Base-by-base conservation (phyloP, 176 grass and related monocot species). In the Rhynchospora tenuis region DNA sequence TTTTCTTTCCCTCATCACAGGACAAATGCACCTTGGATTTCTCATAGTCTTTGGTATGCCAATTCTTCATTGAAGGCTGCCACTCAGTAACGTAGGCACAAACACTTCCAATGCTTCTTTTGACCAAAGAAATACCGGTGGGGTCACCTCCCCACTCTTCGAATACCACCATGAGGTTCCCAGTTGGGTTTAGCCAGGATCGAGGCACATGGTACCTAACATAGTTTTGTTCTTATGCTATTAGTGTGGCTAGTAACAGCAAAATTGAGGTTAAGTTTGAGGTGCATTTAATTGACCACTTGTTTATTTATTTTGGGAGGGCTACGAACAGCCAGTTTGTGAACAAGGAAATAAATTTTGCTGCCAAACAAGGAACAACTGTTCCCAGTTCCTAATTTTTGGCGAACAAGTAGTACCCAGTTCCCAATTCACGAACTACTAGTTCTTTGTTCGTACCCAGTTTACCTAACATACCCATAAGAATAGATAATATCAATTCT, bases 81-180 rank as follows among this genome's bases (percentile, higher is more conserved):
- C 96, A 95, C 75, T 99, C 96, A 14, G 91, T 95, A 9, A 99
- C 89, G 65, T 95, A 91, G 64, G 96, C 96, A 54, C 96, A 99
- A 19, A 90, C 67, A 56, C 87, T 92, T 81, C 89, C 87, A 14
- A 81, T 66, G 16, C 75, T 95, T 84, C 96, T 88, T 88, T 95
- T 99, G 69, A 92, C 91, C 84, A 99, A 84, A n/a, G 91, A 87
- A 77, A 99, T 95, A 38, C 83, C 80, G 0, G 89, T 81, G 15
- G 93, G 89, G 57, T 99, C 93, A 73, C 96, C 96, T 4, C 93
- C 96, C 85, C 88, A 95, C 89, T 99, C 96, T 85, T 99, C 96
- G 17, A 99, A 95, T 75, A 99, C 82, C 47, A 99, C 96, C 80
- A 95, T 43, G 78, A 99, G 88, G 84, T 99, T 99, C 5, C 96